Evolutionary conservation across 345 rosid genomes (phyloP), one percentile per base, ranked within the genome.

Genomic region (Conringia planisiliqua): DNA sequence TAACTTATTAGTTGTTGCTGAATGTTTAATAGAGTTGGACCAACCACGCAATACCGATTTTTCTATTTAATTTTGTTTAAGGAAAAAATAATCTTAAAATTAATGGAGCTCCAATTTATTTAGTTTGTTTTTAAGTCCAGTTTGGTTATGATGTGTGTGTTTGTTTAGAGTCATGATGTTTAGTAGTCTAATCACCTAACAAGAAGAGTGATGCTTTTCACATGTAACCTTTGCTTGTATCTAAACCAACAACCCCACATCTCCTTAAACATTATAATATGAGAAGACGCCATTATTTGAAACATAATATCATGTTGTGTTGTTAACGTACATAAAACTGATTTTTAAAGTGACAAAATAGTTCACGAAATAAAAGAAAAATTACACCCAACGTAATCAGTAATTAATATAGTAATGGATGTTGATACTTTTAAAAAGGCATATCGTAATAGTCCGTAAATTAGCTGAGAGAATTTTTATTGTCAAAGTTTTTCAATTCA

Each of bases 141-240:
- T 48, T 52, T 12, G 16, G 10, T 24, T 51, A 24, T 22, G 56
- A 5, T 52, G 58, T 6, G 18, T 54, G 18, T 44, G 75, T 35
- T 71, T 48, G 51, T 70, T 57, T 58, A 48, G 50, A 60, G 27
- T 60, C 50, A 62, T 72, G 62, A 62, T 72, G 76, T 24, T 71
- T 72, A 72, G 44, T 42, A 63, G 77, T 72, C 70, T 63, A 72
- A 63, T 52, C 76, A 62, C 8, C 62, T n/a, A 62, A 62, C 35
- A 51, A 72, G 27, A 50, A 62, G 35, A 9, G 54, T 51, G 69
- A 39, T 29, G 52, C 26, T 47, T 38, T 71, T 71, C 22, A 27
- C 10, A 50, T 29, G 29, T 17, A 72, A 39, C 55, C 55, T 51
- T 62, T 72, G 62, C 76, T 63, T 72, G 55, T 51, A 20, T 62